Percentiles rank a stretch among this genome's conserved stretches.
These are phyloP conservation scores for Geotrichum reessii DNA, from an alignment of 1,139 yeast species.

Conservation along the genomic window DNA sequence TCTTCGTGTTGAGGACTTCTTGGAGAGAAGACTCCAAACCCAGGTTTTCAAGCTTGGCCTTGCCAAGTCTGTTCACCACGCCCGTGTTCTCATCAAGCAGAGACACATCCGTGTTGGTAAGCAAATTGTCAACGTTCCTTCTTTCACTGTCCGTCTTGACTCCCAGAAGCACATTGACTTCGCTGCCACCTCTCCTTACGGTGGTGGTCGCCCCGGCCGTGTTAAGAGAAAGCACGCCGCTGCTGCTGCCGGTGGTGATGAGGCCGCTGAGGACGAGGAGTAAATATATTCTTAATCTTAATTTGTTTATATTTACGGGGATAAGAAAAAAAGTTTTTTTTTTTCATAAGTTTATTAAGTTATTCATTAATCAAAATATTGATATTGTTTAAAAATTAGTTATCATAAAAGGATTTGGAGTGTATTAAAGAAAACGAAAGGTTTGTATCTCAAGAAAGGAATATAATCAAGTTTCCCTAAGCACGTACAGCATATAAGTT, in stretches of 20 bases:
- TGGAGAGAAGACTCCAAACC: conserved; percentile 99
- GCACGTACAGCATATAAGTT: no score
- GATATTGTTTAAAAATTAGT: no score
- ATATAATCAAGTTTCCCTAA: no score
- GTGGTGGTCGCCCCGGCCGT: conserved; percentile 99
- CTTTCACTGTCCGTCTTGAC: conserved; percentile 99
- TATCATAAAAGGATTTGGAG: no score
- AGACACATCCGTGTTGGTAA: conserved; percentile 99
- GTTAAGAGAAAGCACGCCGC: conserved; percentile 95
- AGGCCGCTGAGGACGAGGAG: conserved; percentile 56
- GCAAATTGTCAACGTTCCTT: conserved; percentile 98
- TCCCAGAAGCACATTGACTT: conserved; percentile 99
- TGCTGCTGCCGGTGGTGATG: conserved; percentile 54
- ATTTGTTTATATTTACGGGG: conserved; percentile 10
- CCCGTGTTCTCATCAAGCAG: conserved; percentile 97
- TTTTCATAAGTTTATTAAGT: conserved; percentile 7
- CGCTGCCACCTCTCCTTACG: conserved; percentile 98
- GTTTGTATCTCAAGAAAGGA: no score
- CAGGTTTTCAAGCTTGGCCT: conserved; percentile 99
- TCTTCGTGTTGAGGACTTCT: conserved; percentile 96
- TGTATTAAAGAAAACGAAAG: no score
- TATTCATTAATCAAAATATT: neutral
- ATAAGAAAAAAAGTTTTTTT: neutral
- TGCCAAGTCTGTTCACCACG: conserved; percentile 99
- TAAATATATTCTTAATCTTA: conserved; percentile 7